Base-by-base conservation (phyloP, 2,329 filamentous ascomycete species). In the Nigrospora oryzae region DNA sequence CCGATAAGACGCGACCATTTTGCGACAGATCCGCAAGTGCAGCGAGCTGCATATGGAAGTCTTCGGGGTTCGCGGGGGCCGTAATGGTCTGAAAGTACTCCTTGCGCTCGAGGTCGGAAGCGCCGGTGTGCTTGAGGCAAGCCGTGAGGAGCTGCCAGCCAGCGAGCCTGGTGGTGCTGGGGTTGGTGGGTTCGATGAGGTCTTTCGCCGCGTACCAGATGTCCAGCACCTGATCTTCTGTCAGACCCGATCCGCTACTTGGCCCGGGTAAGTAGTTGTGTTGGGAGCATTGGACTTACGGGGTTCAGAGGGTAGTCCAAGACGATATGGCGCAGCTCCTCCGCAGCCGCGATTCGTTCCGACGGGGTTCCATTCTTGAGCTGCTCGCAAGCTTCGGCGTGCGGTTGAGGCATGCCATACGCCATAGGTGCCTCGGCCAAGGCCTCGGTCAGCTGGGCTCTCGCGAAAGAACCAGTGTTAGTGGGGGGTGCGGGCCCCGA, bases 181-280 rank as follows among this genome's bases (percentile, higher is more conserved):
- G 62, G 44, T 83, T 81, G 17, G 65, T 60, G 7, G 73, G 63
- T 28, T 82, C 71, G 47, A 85, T 79, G 47, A 86, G 66, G 53
- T 85, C 81, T 57, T 81, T 82, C 38, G 73, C 79, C 13, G 79
- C 77, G 50, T 79, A 74, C 79, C 82, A 86, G 46, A 86, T 81
- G 38, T 79, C 75, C 40, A 78, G 66, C 12, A 81, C 61, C 51
- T 36, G 34, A n/a, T 36, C 5, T 36, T 16, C n/a, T 10, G 23
- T 28, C 7, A 28, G 23, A 28, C 23, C 23, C 8, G 23, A 28
- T 28, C 23, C 5, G 23, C 23, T 28, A 7, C 23, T 28, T 4
- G 23, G 23, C 23, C 23, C 23, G 8, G 23, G 23, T 7, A 7
- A 2, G 23, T 28, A 28, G 4, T 28, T 5, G 23, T 28, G 40